Evolutionary conservation across 2,329 filamentous ascomycete genomes (phyloP), one percentile per base, ranked within the genome.

Genomic region (Colletotrichum lupini): DNA sequence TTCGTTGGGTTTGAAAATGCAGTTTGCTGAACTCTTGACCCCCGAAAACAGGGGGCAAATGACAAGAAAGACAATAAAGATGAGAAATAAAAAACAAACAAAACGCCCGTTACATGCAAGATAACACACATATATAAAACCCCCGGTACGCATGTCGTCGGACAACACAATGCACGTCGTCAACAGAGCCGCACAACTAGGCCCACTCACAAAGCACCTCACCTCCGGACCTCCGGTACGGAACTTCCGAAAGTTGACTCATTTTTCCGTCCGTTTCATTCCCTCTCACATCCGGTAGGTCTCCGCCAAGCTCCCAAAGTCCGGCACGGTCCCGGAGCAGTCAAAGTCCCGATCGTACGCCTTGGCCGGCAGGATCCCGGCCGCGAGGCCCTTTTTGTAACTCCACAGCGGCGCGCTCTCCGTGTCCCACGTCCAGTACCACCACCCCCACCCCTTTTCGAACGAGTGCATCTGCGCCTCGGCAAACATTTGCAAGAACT

Each of bases 391-490:
- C 75, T 91, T 87, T 83, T 95, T 92, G 85, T 97, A 98, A 81
- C 95, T 98, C 97, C 97, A 99, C 84, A 98, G 95, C 73, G 92
- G 87, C 61, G 93, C 92, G 76, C 84, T 88, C 86, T 98, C 96
- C 35, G 96, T 98, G 83, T 95, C 91, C 96, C 97, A 97, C 42
- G 95, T 98, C 97, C 97, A 99, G 84, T 99, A 99, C 85, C 97
- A 98, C 97, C 97, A 99, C 61, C 97, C 97, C 92, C 94, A 97
- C 6, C 94, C 95, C 75, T 92, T 92, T 83, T 98, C 96, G 80
- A 98, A 99, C 72, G 92, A 94, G 77, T 92, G 88, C 94, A 99
- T 99, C 85, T 99, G 97, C 67, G 95, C 97, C 83, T 98, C 93
- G 6, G 97, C 97, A 83, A 98, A 98, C 83, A 94, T 94, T 76